A percentile compares a stretch with the other conserved stretches of the same genome.
Conservation (phyloP, 2,329 filamentous ascomycete species). For the Meredithiella fracta region DNA sequence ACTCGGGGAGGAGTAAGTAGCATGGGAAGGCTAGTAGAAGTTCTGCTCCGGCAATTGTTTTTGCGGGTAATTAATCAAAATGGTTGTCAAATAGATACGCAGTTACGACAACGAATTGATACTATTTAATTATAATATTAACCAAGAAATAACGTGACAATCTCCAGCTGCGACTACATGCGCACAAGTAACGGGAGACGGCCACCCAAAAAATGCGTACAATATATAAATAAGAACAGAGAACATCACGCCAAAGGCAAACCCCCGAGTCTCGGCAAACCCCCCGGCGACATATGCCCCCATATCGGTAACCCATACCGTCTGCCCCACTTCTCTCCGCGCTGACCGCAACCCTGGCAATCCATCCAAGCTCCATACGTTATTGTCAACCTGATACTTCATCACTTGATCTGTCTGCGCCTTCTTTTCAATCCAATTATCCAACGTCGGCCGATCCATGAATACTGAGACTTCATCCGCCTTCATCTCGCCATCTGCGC, state of each 20-base stretch:
- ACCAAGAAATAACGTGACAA: too few relatives aligned
- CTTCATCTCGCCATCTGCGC: background rate
- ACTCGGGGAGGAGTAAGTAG: background rate
- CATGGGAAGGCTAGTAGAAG: background rate
- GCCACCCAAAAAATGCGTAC: too few relatives aligned
- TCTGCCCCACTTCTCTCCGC: conserved; percentile 32
- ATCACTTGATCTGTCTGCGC: conserved; percentile 32
- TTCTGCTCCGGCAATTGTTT: background rate
- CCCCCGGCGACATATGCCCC: background rate
- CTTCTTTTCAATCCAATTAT: conserved; percentile 32
- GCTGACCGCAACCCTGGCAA: conserved; percentile 40
- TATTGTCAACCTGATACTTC: conserved; percentile 40
- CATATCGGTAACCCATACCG: conserved; percentile 28
- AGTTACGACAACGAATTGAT: too few relatives aligned
- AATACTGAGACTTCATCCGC: conserved; percentile 27
- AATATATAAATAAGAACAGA: background rate
- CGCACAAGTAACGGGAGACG: too few relatives aligned
- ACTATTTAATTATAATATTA: too few relatives aligned
- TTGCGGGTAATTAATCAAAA: too few relatives aligned
- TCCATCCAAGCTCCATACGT: conserved; percentile 40
- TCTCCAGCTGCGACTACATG: too few relatives aligned
- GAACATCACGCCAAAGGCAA: conserved; percentile 17
- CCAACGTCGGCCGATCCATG: conserved; percentile 39
- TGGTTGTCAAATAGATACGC: too few relatives aligned
- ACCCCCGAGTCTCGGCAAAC: conserved; percentile 20